Evolutionary conservation across 2,329 filamentous ascomycete genomes (phyloP), one percentile per base, ranked within the genome.

Genomic region (Pseudopithomyces maydicus): DNA sequence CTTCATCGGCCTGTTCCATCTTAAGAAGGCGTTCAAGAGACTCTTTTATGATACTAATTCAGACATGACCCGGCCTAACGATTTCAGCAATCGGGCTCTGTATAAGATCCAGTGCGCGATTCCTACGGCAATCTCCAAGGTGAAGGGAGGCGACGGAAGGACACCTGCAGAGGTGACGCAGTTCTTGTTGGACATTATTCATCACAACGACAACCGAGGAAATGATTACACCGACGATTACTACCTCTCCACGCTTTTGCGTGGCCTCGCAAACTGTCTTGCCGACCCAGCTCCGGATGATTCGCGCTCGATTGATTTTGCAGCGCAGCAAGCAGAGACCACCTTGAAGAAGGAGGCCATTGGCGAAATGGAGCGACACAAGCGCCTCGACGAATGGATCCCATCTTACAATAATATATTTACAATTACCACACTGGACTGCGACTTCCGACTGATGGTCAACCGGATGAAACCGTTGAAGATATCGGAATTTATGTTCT

Each of bases 201-300:
- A 90, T 47, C 94, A 92, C 79, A 99, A 99, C 71, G 93, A 99
- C 77, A 99, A 99, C 71, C 88, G 90, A 2, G 89, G 90, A 58
- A 99, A 99, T 67, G 80, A 88, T 48, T 96, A 87, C 70, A 97
- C 93, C 5, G 96, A 99, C 69, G 89, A 93, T 60, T 88, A 91
- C 68, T 99, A 97, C 71, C 86, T 99, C 52, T 88, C 92, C 7
- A 90, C 84, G 20, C 82, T 99, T 22, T 90, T 99, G 80, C 79
- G 75, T 36, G 85, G 85, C 38, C 74, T 90, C 5, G 81, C 84
- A 6, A 79, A 85, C 59, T 82, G 84, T 10, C 74, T 88, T 53
- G 77, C 74, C 5, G 68, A 57, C 20, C 46, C 61, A 1, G 65
- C 64, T 32, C 14, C 26, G 7, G 57, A 65, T 45, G 79, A 64